Percentiles rank a stretch among this genome's conserved stretches.
phyloP scores from a whole-genome alignment of 495 filamentous ascomycete genomes.

The Penicillium chermesinum region DNA sequence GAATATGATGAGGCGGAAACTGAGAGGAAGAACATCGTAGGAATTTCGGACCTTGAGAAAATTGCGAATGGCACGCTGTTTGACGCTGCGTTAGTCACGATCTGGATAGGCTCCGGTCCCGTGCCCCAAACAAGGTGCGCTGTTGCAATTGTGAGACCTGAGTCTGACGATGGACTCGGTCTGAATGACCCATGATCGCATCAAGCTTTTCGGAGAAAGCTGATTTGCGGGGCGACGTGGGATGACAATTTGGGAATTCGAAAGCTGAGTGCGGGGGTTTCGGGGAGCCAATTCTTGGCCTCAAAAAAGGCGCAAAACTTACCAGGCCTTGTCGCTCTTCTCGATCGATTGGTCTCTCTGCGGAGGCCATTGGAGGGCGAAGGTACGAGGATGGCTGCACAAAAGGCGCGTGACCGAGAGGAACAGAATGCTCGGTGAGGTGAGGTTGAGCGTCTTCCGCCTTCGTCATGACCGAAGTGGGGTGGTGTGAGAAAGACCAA shows the following conservation, averaged over 20 bases:
- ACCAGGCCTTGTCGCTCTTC: conserved; percentile 94
- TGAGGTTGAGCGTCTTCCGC: conserved; percentile 25
- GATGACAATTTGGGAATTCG: background rate
- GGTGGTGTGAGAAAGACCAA: conserved; percentile 1
- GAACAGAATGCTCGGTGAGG: conserved; percentile 19
- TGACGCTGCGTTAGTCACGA: conserved; percentile 30
- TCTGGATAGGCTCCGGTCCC: conserved; percentile 20
- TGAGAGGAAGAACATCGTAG: conserved; percentile 98
- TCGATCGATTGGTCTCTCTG: conserved; percentile 72
- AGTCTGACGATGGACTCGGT: background rate
- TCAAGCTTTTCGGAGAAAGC: conserved; percentile 11
- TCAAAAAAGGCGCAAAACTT: conserved; percentile 32
- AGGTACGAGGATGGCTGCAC: conserved; percentile 86
- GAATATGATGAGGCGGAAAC: conserved; percentile 92
- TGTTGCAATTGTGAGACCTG: conserved; percentile 13
- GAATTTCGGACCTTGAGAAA: conserved; percentile 95
- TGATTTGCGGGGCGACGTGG: background rate
- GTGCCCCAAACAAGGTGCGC: conserved; percentile 8
- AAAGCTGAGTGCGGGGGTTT: conserved; percentile 1
- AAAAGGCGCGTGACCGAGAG: conserved; percentile 49
- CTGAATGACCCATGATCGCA: conserved; percentile 2
- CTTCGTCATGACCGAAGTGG: conserved; percentile 23
- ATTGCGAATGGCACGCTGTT: conserved; percentile 80
- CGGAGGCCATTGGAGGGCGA: conserved; percentile 59
- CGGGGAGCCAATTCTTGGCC: conserved; percentile 3